phyloP scores from a whole-genome alignment of 2,329 filamentous ascomycete genomes.

The Penicillium palitans region DNA sequence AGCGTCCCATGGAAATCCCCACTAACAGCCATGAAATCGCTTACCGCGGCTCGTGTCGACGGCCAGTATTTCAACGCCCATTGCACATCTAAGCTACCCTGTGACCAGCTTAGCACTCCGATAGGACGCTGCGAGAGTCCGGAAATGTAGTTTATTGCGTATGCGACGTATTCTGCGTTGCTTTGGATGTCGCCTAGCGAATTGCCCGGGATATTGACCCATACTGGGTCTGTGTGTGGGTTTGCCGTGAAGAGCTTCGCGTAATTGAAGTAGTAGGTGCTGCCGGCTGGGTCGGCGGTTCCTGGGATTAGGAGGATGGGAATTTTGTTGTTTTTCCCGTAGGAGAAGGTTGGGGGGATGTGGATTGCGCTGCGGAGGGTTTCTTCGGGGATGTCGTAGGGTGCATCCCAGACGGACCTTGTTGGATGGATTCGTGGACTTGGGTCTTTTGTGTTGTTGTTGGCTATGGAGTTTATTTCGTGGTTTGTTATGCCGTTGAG shows the following conservation, averaged over 20 bases:
- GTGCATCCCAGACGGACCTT: constrained; percentile 2
- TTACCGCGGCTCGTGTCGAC: constrained; percentile 7
- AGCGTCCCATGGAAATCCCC: constrained; percentile 5
- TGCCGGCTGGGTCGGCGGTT: constrained; percentile 7
- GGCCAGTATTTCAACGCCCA: constrained; percentile 54
- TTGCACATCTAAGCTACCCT: constrained; percentile 56
- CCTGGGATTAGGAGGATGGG: constrained; percentile 7
- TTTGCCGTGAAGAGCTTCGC: constrained; percentile 1
- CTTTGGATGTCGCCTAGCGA: constrained; percentile 8
- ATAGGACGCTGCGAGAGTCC: constrained; percentile 33
- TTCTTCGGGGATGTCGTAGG: constrained; percentile 6
- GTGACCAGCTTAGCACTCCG: constrained; percentile 55
- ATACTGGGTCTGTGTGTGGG: constrained; percentile 5
- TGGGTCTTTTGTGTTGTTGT: constrained; percentile 5
- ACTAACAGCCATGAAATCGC: constrained; percentile 4
- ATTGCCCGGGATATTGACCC: constrained; percentile 11
- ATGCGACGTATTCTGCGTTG: constrained; percentile 14
- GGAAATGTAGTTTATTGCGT: constrained; percentile 12
- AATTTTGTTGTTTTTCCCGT: not conserved
- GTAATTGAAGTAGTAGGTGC: constrained; percentile 11
- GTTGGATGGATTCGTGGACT: constrained; percentile 4
- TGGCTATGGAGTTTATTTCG: constrained; percentile 9
- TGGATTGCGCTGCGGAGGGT: constrained; percentile 8
- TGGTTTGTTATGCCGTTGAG: not conserved
- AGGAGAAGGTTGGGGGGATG: constrained; percentile 6